Percentiles rank a stretch among this genome's conserved stretches.
These are phyloP conservation scores for Rhodosporidiobolus odoratus DNA, from an alignment of 768 basidiomycete genomes.

Conservation along the genomic window DNA sequence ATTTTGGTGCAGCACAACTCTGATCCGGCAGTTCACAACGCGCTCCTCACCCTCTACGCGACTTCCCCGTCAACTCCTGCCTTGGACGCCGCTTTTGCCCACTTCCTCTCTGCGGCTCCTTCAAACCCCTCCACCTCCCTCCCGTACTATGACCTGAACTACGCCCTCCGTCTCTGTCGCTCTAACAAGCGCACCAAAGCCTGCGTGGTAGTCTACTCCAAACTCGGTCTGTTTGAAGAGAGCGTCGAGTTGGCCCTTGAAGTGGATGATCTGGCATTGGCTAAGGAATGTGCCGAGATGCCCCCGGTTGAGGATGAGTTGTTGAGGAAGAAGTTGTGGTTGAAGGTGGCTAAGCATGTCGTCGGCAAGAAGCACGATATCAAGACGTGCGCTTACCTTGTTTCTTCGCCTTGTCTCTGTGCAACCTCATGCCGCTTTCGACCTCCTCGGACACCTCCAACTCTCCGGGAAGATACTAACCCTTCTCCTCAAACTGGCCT, in stretches of 20 bases:
- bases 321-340: conserved; percentile 87
- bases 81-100: conserved; percentile 46
- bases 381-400: conserved; percentile 67
- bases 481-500: background rate
- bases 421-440: background rate
- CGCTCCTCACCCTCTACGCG: conserved; percentile 78
- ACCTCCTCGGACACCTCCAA: too few relatives aligned
- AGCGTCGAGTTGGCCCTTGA: conserved; percentile 90
- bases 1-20: conserved; percentile 75
- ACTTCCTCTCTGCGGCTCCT: conserved; percentile 76
- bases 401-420: background rate
- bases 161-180: conserved; percentile 87
- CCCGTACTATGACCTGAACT: conserved; percentile 95
- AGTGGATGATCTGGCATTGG: conserved; percentile 90
- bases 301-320: conserved; percentile 74
- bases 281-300: conserved; percentile 90
- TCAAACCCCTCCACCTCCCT: conserved; percentile 72
- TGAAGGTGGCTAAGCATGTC: conserved; percentile 97
- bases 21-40: conserved; percentile 84
- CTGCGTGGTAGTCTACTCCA: conserved; percentile 93
- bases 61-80: conserved; percentile 51
- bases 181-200: conserved; percentile 71
- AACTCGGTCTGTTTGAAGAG: conserved; percentile 95
- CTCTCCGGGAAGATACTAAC: too few relatives aligned
- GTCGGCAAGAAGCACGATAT: conserved; percentile 98